These are phyloP conservation scores for Exophiala calicioides DNA, from an alignment of 2,329 filamentous ascomycete genomes.

Conservation along the genomic window DNA sequence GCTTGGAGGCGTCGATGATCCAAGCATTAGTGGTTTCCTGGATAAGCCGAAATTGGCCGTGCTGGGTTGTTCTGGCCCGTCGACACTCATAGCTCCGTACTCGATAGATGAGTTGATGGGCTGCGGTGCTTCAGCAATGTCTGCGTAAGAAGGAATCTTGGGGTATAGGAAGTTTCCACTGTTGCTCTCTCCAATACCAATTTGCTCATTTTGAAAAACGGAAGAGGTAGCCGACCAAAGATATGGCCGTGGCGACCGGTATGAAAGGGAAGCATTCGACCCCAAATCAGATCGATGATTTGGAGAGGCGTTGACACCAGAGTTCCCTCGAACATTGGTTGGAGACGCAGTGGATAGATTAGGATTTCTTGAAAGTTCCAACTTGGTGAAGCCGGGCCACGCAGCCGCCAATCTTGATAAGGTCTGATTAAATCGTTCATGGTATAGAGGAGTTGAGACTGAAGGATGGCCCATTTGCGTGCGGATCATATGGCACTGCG, in stretches of 20 bases:
- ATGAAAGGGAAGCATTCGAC: not conserved
- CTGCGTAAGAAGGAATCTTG: not conserved
- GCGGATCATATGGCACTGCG: slow-evolving; percentile 7
- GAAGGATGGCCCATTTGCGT: not conserved
- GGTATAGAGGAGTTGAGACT: too few relatives aligned
- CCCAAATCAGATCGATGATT: not conserved
- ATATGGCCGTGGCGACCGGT: not conserved
- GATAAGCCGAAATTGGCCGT: not conserved
- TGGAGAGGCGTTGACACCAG: not conserved
- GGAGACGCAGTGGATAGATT: not conserved
- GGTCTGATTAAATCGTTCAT: not conserved
- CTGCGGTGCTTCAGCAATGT: not conserved
- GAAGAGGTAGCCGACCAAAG: not conserved
- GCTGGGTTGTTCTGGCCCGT: slow-evolving; percentile 6
- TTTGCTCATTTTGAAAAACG: not conserved
- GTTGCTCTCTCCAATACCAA: not conserved
- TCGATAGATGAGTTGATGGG: slow-evolving; percentile 9
- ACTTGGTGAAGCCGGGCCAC: slow-evolving; percentile 15
- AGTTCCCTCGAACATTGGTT: not conserved
- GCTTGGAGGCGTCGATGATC: slow-evolving; percentile 26
- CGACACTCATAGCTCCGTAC: slow-evolving; percentile 16
- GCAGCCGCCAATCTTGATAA: slow-evolving; percentile 4
- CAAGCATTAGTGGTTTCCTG: not conserved
- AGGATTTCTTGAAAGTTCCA: not conserved
- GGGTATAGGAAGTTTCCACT: not conserved